Base-by-base conservation (phyloP, 331 rosid species). In the Rhamnella rubrinervis region DNA sequence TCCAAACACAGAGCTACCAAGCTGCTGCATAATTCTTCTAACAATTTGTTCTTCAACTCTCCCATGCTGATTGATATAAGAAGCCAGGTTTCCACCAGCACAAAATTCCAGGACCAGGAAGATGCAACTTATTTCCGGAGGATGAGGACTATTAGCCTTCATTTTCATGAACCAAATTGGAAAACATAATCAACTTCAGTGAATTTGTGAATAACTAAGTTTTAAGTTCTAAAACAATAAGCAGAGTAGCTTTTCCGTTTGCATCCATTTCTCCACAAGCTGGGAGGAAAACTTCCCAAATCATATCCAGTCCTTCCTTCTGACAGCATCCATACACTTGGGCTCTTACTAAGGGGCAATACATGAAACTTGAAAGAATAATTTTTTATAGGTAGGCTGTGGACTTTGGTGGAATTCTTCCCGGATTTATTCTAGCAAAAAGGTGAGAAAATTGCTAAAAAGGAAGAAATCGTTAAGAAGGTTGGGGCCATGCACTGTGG, bases 31-130 rank as follows among this genome's bases (percentile, higher is more conserved):
- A 83, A 88, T 85, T 68, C 53, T 82, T 78, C 81, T 75, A 9
- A 84, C 90, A 15, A 66, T 81, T 31, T 72, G 82, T 71, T 85
- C 86, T 40, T 70, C 70, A 75, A 85, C 86, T 58, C 76, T 76
- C 61, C 89, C 87, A 72, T 73, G 87, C 44, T 10, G 67, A 74
- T 49, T 80, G 59, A 88, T 84, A 61, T 75, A 85, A 55, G 85
- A 81, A 73, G 83, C 84, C 8, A 88, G 63, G 80, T 76, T 78
- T 35, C 83, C 91, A 23, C 89, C 86, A 40, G 73, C 80, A 68
- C 89, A 88, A 67, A 78, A 83, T 68, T 87, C 90, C 74, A 85
- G 68, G n/a, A 85, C 86, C 39, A 87, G 69, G 77, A 80, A 83
- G 6, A 74, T 35, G 65, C 77, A 83, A 35, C 71, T 78, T 66